Base-by-base conservation (phyloP, 1,284 basidiomycete species). In the Ustilago esculenta region DNA sequence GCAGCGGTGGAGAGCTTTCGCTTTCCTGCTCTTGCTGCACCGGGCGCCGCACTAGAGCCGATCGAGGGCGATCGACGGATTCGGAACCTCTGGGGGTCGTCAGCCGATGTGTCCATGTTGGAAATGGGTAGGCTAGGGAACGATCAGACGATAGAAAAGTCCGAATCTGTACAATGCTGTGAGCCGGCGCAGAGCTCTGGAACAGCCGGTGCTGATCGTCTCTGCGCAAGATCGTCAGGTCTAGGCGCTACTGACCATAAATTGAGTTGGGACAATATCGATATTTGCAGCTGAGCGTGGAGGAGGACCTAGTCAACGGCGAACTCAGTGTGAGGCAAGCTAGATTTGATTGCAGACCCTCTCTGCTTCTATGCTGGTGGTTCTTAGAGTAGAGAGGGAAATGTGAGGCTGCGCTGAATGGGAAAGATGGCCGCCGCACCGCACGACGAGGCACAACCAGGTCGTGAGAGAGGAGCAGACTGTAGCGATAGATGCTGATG, bases 1-100 rank as follows among this genome's bases (percentile, higher is more conserved):
- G 63, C 48, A 8, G 68, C 45, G 7, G 55, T 55, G n/a, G 68
- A 71, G 46, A 71, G 68, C 51, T 71, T 71, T 18, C 68, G 54
- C 47, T 71, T 71, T 23, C 56, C 53, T 14, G 51, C 39, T 14
- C 63, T 53, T 18, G 48, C 35, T 47, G 50, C 39, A 10, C 53
- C 43, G 18, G 52, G 30, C 2, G 58, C 24, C 36, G 68, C 51
- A 41, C 49, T 46, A 27, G 68, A 54, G 21, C 61, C 58, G 54
- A 61, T 61, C 14, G 61, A 67, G 1, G 61, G 68, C 33, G 68
- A 67, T 27, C 63, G 57, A 20, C 58, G 68, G 33, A 66, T 53
- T 7, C 53, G 53, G n/a, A 58, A 66, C 17, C 52, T 37, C 30
- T 50, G 57, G 8, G 57, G 57, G n/a, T 71, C 68, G 44, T 71